Percentiles rank a stretch among this genome's conserved stretches.
phyloP scores from a whole-genome alignment of 2,329 filamentous ascomycete species.

The Drechslerella dactyloides region DNA sequence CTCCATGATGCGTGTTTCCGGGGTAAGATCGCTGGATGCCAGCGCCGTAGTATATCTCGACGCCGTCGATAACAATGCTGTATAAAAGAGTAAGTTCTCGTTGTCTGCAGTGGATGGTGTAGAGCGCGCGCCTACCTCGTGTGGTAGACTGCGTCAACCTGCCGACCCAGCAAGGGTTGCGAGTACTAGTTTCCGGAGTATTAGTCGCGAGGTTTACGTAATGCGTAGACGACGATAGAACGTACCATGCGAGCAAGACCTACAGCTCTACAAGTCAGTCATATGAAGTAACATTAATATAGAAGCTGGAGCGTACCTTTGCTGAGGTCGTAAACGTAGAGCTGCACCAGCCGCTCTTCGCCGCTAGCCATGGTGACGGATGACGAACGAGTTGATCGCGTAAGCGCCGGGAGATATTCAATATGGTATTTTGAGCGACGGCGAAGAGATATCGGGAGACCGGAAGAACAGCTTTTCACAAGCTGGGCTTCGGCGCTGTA shows the following conservation, averaged over 20 bases:
- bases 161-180: conserved; percentile 67
- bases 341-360: conserved; percentile 63
- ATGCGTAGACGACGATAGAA: background rate
- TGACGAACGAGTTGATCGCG: background rate
- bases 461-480: conserved; percentile 6
- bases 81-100: background rate
- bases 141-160: conserved; percentile 93
- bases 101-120: background rate
- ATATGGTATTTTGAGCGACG: background rate
- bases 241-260: conserved; percentile 35
- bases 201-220: conserved; percentile 43
- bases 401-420: background rate
- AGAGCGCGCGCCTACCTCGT: conserved; percentile 66
- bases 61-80: conserved; percentile 75
- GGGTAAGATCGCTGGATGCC: conserved; percentile 82
- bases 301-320: conserved; percentile 57
- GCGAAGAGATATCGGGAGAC: background rate
- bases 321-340: conserved; percentile 81
- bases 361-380: conserved; percentile 31
- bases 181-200: conserved; percentile 62
- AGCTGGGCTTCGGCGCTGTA: conserved; percentile 8
- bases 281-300: conserved; percentile 21
- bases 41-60: conserved; percentile 76
- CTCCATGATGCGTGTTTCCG: conserved; percentile 83
- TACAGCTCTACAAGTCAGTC: conserved; percentile 40